These are phyloP conservation scores for Cicer judaicum DNA, from an alignment of 306 rosid genomes.

Conservation along the genomic window DNA sequence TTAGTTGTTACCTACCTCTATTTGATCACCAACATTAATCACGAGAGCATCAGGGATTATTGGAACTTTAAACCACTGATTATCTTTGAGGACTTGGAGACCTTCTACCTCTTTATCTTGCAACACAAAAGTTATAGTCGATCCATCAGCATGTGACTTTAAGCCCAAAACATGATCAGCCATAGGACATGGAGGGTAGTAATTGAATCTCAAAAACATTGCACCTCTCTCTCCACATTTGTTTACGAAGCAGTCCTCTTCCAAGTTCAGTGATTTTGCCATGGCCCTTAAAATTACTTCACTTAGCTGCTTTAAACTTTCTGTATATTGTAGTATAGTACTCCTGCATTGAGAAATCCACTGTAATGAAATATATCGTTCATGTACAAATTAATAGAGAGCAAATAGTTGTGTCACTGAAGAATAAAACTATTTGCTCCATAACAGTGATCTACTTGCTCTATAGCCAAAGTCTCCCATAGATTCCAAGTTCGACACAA, in stretches of 20 bases:
- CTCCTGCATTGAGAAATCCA: slow-evolving; percentile 51
- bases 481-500: too few species aligned
- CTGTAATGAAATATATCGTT: background rate
- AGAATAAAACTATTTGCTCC: too few species aligned
- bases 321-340: slow-evolving; percentile 54
- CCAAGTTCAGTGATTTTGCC: slow-evolving; percentile 74
- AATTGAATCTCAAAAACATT: slow-evolving; percentile 63
- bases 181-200: slow-evolving; percentile 72
- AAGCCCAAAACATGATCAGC: slow-evolving; percentile 70
- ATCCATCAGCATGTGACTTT: slow-evolving; percentile 79
- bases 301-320: slow-evolving; percentile 47
- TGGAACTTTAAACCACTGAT: slow-evolving; percentile 74
- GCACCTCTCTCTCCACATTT: slow-evolving; percentile 53
- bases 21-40: slow-evolving; percentile 83
- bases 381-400: background rate
- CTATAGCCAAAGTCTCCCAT: too few species aligned
- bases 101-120: slow-evolving; percentile 80
- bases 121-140: slow-evolving; percentile 64
- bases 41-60: slow-evolving; percentile 65
- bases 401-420: background rate
- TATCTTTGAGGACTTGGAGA: slow-evolving; percentile 73
- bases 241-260: slow-evolving; percentile 60
- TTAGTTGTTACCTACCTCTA: slow-evolving; percentile 55
- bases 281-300: slow-evolving; percentile 67
- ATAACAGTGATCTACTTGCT: too few species aligned